These are phyloP conservation scores for Artemisia annua DNA, from an alignment of 129 eudicot genomes.

Conservation along the genomic window DNA sequence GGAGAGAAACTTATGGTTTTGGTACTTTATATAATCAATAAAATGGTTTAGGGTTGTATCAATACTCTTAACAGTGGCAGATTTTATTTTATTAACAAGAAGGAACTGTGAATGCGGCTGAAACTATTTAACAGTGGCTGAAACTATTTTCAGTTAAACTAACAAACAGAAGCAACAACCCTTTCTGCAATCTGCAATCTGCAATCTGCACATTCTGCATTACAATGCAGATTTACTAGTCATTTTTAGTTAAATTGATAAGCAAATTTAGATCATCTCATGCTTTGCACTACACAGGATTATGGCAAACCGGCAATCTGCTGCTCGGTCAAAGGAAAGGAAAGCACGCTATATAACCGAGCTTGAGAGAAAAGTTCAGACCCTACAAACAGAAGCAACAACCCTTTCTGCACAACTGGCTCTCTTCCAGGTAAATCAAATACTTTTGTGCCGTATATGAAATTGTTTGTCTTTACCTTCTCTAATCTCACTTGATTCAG, in stretches of 20 bases:
- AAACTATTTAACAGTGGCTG: too few species aligned
- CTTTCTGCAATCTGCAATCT: too few species aligned
- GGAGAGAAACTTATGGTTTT: background rate
- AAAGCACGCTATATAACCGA: conserved; percentile 83
- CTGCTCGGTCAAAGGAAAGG: conserved; percentile 97
- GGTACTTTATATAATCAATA: background rate
- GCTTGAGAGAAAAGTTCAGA: conserved; percentile 87
- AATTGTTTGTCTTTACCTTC: background rate
- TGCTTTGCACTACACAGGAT: conserved; percentile 47
- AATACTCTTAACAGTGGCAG: too few species aligned
- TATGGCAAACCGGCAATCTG: conserved; percentile 92
- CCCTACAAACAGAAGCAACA: conserved; percentile 92
- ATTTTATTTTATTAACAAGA: too few species aligned
- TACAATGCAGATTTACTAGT: too few species aligned
- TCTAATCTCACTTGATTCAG: background rate
- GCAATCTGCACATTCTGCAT: too few species aligned
- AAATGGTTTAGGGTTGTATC: background rate
- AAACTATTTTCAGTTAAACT: too few species aligned
- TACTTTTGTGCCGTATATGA: background rate
- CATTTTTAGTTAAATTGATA: background rate
- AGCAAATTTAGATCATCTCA: conserved; percentile 15
- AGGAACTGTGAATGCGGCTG: too few species aligned
- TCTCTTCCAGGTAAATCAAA: conserved; percentile 58
- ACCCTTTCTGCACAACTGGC: conserved; percentile 87
- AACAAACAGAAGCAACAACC: too few species aligned